These are phyloP conservation scores for Metroxylon sagu DNA, from an alignment of 176 grass and related monocot species.

Conservation along the genomic window DNA sequence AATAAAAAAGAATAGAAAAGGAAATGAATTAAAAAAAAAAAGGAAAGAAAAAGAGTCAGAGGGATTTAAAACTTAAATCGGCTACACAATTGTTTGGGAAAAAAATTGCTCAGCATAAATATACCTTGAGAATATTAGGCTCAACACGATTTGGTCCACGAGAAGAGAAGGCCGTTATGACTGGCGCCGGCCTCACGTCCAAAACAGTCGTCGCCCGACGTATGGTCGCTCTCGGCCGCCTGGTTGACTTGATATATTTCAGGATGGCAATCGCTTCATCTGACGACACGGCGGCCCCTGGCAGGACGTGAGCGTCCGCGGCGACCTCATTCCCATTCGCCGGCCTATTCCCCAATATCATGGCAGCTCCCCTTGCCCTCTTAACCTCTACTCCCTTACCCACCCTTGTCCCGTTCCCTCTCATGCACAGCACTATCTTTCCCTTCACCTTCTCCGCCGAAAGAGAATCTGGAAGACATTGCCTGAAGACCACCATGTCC, in stretches of 20 bases:
- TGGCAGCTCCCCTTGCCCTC: constrained; percentile 70
- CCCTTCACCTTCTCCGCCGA: constrained; percentile 43
- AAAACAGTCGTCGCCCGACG: constrained; percentile 41
- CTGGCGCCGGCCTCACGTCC: constrained; percentile 50
- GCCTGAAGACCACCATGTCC: constrained; percentile 26
- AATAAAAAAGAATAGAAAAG: no score
- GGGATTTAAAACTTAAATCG: no score
- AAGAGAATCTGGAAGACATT: constrained; percentile 79
- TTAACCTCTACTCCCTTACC: constrained; percentile 87
- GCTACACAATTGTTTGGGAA: no score
- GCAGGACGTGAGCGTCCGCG: constrained; percentile 79
- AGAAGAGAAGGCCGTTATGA: constrained; percentile 88
- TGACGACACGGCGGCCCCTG: constrained; percentile 53
- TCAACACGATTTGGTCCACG: constrained; percentile 73
- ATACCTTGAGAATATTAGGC: constrained; percentile 80
- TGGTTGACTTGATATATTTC: constrained; percentile 44
- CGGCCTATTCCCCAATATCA: constrained; percentile 64
- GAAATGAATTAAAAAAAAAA: no score
- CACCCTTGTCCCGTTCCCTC: constrained; percentile 55
- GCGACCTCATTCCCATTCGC: constrained; percentile 57
- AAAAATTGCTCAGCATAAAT: no score
- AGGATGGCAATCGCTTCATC: constrained; percentile 36
- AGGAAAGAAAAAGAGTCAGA: no score
- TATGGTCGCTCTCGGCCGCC: constrained; percentile 32
- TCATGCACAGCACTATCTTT: constrained; percentile 76